Percentiles rank a stretch among this genome's conserved stretches.
Conservation (phyloP, 2,329 filamentous ascomycete genomes). For the Aspergillus intermedius region DNA sequence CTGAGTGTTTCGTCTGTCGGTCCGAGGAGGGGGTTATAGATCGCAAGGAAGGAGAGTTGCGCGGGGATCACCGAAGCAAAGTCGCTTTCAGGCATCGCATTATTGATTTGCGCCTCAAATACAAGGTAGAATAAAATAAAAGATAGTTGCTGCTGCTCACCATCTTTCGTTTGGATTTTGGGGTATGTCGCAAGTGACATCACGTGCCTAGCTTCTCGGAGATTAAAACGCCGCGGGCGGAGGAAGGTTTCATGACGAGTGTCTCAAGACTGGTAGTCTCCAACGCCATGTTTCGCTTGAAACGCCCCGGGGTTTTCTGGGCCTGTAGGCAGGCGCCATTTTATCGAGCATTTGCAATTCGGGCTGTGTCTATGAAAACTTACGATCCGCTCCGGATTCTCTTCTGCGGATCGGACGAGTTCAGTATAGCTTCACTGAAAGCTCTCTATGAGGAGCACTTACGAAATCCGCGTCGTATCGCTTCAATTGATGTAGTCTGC, state of each 20-base stretch:
- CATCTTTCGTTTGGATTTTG: background rate
- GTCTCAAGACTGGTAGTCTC: background rate
- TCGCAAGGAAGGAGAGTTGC: conserved; percentile 81
- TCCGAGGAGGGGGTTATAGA: conserved; percentile 85
- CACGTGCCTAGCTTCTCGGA: conserved; percentile 21
- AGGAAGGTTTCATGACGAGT: background rate
- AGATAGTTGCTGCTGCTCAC: background rate
- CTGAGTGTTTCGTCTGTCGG: conserved; percentile 64
- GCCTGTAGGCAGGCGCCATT: conserved; percentile 13
- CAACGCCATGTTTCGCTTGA: conserved; percentile 20
- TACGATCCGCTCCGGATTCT: conserved; percentile 67
- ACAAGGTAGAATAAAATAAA: conserved; percentile 2
- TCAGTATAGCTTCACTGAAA: conserved; percentile 71
- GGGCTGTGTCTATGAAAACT: conserved; percentile 25
- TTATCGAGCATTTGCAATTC: conserved; percentile 7
- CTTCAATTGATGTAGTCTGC: conserved; percentile 79
- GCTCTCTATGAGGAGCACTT: conserved; percentile 60
- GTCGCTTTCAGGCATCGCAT: conserved; percentile 36
- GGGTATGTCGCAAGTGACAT: conserved; percentile 18
- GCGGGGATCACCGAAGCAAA: conserved; percentile 58
- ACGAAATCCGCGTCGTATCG: conserved; percentile 50
- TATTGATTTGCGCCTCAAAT: conserved; percentile 7
- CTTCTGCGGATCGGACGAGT: conserved; percentile 89
- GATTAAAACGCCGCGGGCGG: background rate
- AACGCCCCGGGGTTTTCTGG: conserved; percentile 15